Evolutionary conservation across 2,329 filamentous ascomycete genomes (phyloP).

Genomic region (Calonectria pseudoreteaudii): DNA sequence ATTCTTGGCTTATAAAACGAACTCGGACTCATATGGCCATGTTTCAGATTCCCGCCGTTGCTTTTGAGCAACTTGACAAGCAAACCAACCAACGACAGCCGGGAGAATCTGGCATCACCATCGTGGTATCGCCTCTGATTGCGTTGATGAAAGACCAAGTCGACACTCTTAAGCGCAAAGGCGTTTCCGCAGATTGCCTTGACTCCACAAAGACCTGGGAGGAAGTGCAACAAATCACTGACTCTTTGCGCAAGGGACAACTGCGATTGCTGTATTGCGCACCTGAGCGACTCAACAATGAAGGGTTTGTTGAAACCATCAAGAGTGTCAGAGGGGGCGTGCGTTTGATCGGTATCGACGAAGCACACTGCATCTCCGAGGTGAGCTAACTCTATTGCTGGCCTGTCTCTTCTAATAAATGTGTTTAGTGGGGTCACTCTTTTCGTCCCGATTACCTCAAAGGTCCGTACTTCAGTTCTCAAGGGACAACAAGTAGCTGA

Average conservation of each 20-base stretch:
- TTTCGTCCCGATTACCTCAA: conserved; percentile 65
- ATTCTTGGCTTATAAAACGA: not conserved
- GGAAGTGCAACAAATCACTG: conserved; percentile 53
- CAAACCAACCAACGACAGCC: conserved; percentile 38
- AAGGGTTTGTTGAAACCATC: conserved; percentile 68
- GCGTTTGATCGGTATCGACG: conserved; percentile 67
- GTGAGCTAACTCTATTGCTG: not conserved
- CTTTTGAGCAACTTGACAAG: conserved; percentile 58
- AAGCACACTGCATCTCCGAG: conserved; percentile 68
- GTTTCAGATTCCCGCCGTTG: conserved; percentile 58
- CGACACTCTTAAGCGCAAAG: conserved; percentile 61
- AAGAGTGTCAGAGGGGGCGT: conserved; percentile 66
- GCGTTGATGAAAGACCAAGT: conserved; percentile 73
- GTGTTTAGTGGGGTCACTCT: conserved; percentile 58
- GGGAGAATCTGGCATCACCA: conserved; percentile 60
- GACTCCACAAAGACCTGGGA: conserved; percentile 67
- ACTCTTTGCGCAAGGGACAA: conserved; percentile 55
- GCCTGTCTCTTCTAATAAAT: conserved; percentile 11
- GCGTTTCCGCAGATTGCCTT: conserved; percentile 64
- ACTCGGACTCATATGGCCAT: not conserved
- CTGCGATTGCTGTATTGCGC: conserved; percentile 69
- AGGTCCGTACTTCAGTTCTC: conserved; percentile 42
- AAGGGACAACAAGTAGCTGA: not conserved
- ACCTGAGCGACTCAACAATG: conserved; percentile 71
- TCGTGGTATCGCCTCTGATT: conserved; percentile 68